A percentile compares a stretch with the other conserved stretches of the same genome.
These are phyloP conservation scores for Sorghum bicolor DNA, from an alignment of 176 grass and related monocot species.

Conservation along the genomic window DNA sequence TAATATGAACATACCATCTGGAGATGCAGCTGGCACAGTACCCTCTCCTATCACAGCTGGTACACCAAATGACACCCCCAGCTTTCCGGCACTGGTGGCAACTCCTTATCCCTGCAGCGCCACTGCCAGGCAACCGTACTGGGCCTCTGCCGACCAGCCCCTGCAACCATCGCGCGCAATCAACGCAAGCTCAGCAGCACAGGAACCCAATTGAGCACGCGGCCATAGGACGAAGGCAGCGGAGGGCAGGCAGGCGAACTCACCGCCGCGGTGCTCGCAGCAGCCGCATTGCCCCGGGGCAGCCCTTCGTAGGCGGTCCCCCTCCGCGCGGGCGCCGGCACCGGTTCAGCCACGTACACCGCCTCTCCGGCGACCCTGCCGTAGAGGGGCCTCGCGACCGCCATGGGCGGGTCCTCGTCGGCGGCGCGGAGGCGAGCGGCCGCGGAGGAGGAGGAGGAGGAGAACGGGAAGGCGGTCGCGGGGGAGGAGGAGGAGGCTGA, in stretches of 20 bases:
- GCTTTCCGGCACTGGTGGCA: slow-evolving; percentile 86
- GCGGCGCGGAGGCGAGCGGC: background rate
- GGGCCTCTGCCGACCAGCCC: slow-evolving; percentile 31
- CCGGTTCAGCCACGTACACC: slow-evolving; percentile 49
- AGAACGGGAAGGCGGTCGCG: background rate
- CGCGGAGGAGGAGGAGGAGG: background rate
- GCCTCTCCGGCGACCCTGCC: slow-evolving; percentile 36
- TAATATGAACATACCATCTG: slow-evolving; percentile 55
- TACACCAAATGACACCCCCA: slow-evolving; percentile 52
- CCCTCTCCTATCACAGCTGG: slow-evolving; percentile 69
- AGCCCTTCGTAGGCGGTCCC: slow-evolving; percentile 3
- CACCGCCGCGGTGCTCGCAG: slow-evolving; percentile 21
- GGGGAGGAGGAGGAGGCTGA: background rate
- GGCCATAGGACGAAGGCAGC: background rate
- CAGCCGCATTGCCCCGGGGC: slow-evolving; percentile 21
- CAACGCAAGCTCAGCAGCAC: background rate
- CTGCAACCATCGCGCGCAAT: slow-evolving; percentile 15
- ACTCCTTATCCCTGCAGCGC: background rate
- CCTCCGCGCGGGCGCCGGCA: slow-evolving; percentile 16
- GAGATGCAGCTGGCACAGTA: slow-evolving; percentile 72
- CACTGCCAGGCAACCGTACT: background rate
- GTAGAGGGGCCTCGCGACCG: slow-evolving; percentile 44
- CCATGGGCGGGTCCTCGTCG: slow-evolving; percentile 17
- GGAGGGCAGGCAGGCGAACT: background rate
- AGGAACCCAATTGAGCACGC: background rate